Evolutionary conservation across 495 filamentous ascomycete genomes (phyloP).

Genomic region (Diplogelasinospora grovesii): DNA sequence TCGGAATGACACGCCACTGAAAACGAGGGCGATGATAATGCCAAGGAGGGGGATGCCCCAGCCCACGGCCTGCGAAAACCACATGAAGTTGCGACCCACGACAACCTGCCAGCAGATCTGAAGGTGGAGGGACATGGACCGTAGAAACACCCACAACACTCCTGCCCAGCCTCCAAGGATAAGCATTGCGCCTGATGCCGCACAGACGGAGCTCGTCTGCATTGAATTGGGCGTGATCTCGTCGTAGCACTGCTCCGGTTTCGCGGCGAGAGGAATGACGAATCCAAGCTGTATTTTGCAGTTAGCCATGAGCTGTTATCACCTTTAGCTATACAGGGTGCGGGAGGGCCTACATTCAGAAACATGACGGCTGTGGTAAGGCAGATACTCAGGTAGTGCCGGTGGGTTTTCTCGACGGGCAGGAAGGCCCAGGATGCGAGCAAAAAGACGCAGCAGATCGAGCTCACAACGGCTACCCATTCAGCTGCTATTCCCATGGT

Average conservation of each 20-base stretch:
- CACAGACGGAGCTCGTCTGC: constrained; percentile 73
- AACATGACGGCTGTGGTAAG: constrained; percentile 66
- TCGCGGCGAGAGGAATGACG: constrained; percentile 77
- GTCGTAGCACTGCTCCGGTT: constrained; percentile 79
- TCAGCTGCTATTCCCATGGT: constrained; percentile 58
- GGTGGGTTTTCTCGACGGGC: constrained; percentile 81
- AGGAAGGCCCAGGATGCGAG: constrained; percentile 76
- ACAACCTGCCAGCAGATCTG: constrained; percentile 97
- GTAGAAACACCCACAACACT: constrained; percentile 84
- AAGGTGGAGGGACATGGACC: constrained; percentile 85
- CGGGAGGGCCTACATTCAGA: constrained; percentile 59
- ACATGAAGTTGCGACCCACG: constrained; percentile 86
- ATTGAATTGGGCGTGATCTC: constrained; percentile 91
- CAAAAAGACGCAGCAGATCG: constrained; percentile 67
- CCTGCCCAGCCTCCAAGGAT: constrained; percentile 77
- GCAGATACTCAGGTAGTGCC: constrained; percentile 88
- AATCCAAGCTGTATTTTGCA: constrained; percentile 72
- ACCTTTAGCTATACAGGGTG: not conserved
- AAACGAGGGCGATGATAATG: constrained; percentile 62
- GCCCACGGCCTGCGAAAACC: constrained; percentile 68
- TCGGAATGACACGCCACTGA: constrained; percentile 90
- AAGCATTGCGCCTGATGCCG: constrained; percentile 79
- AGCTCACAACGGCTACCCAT: constrained; percentile 71
- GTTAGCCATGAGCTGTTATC: not conserved
- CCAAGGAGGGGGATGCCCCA: constrained; percentile 76